These are phyloP conservation scores for Yarrowia galli DNA, from an alignment of 1,139 yeast species.

Conservation along the genomic window DNA sequence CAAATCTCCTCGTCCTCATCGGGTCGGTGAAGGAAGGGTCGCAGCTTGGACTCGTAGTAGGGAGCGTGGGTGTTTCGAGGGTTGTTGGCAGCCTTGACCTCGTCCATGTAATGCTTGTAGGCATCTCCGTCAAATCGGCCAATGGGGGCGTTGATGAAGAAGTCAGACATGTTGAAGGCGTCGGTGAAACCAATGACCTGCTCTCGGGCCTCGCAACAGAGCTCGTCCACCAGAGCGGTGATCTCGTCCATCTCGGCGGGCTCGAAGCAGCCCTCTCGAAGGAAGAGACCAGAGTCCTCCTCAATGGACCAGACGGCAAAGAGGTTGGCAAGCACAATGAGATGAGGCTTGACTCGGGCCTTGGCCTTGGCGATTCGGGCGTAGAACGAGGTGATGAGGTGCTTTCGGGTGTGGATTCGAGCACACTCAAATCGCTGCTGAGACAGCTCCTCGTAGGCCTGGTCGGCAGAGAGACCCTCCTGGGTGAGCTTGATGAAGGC, in stretches of 20 bases:
- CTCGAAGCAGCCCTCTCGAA: slow-evolving; percentile 65
- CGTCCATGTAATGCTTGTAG: slow-evolving; percentile 70
- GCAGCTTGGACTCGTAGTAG: slow-evolving; percentile 52
- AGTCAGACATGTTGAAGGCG: slow-evolving; percentile 85
- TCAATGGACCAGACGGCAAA: slow-evolving; percentile 78
- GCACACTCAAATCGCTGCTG: slow-evolving; percentile 56
- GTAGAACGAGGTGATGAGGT: slow-evolving; percentile 52
- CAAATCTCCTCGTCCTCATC: slow-evolving; percentile 43
- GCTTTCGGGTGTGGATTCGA: slow-evolving; percentile 54
- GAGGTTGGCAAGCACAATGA: slow-evolving; percentile 61
- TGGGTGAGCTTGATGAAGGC: slow-evolving; percentile 42
- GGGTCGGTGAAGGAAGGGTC: slow-evolving; percentile 55
- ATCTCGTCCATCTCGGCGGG: slow-evolving; percentile 50
- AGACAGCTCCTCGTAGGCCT: slow-evolving; percentile 56
- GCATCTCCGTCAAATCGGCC: slow-evolving; percentile 88
- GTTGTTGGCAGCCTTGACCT: slow-evolving; percentile 52
- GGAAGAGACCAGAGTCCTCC: slow-evolving; percentile 75
- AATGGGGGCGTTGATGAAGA: slow-evolving; percentile 81
- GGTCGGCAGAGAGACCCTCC: slow-evolving; percentile 47
- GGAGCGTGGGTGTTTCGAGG: slow-evolving; percentile 50
- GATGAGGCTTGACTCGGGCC: slow-evolving; percentile 50
- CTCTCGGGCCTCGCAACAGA: slow-evolving; percentile 58
- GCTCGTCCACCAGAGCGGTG: slow-evolving; percentile 50
- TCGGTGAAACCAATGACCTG: slow-evolving; percentile 87
- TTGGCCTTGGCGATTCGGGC: slow-evolving; percentile 47